Base-by-base conservation (phyloP, 129 eudicot genomes). In the Dittrichia graveolens region DNA sequence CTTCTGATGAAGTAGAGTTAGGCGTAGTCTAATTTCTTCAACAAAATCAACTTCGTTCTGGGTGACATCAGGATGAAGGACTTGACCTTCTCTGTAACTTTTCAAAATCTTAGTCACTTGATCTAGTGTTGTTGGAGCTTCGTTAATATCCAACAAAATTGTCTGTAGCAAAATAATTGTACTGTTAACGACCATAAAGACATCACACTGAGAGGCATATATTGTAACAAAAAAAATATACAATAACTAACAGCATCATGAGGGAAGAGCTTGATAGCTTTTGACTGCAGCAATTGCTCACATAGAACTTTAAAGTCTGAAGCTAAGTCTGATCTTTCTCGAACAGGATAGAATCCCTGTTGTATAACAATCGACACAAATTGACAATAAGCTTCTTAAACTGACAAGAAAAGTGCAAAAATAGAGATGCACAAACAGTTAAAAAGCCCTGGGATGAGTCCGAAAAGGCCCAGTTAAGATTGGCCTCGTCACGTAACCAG, bases 271-370 rank as follows among this genome's bases (percentile, higher is more conserved):
- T 61, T 74, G 41, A 87, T 74, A 79, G 96, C 82, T 78, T 78
- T 84, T 39, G 80, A 83, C 39, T 71, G 76, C 80, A 71, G 65
- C 71, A 88, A 49, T 46, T 81, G 76, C 73, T 86, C 85, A 53
- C 95, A 88, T 18, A 83, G 78, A 73, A 55, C 15, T 64, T 84
- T 84, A 42, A 80, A 95, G 35, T 95, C 91, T 37, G 39, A 77
- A 66, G 83, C 73, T 62, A 90, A 53, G 49, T 64, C 82, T 24
- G 96, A 88, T 79, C 99, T 90, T 66, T 95, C 97, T 53, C 99
- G 87, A 71, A 90, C 83, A 52, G 99, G 99, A 78, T 76, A 95
- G 74, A 90, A 95, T 16, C 99, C 99, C 99, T 94, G 84, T 18
- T 73, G 58, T 49, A 57, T 48, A 79, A 24, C 38, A 18, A 18